Evolutionary conservation across 2,329 filamentous ascomycete genomes (phyloP).

Genomic region (Cytospora chrysosperma): DNA sequence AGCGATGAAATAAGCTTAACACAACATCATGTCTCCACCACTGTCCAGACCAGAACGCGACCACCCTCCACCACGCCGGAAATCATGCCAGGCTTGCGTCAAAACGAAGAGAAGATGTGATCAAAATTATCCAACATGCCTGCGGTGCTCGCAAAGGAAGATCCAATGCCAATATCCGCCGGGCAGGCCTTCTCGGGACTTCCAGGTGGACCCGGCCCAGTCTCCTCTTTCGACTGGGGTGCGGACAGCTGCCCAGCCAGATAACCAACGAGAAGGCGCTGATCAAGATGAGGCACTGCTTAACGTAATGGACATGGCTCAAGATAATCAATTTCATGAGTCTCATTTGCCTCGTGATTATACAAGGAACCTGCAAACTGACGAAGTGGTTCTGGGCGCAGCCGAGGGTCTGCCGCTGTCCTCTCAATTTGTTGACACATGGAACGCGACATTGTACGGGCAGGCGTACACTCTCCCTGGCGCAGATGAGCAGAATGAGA

Average conservation of each 20-base stretch:
- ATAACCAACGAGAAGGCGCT: not conserved
- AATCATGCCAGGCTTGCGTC: slow-evolving; percentile 57
- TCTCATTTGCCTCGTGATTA: not conserved
- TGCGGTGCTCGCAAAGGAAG: slow-evolving; percentile 49
- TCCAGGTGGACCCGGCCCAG: not conserved
- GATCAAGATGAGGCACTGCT: not conserved
- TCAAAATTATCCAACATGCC: slow-evolving; percentile 49
- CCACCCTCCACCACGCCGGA: slow-evolving; percentile 50
- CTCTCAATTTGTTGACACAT: not conserved
- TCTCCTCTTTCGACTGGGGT: not conserved
- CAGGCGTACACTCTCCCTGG: not conserved
- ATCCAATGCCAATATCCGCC: slow-evolving; percentile 50
- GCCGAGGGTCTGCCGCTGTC: not conserved
- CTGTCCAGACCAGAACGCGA: slow-evolving; percentile 35
- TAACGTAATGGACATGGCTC: not conserved
- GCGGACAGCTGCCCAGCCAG: not conserved
- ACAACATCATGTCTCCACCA: slow-evolving; percentile 23
- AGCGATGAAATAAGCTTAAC: slow-evolving; percentile 2
- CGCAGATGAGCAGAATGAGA: not conserved
- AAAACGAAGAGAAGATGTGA: slow-evolving; percentile 58
- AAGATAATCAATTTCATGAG: not conserved
- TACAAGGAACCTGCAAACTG: not conserved
- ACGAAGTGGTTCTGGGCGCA: not conserved
- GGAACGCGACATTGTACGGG: not conserved
- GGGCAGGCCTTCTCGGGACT: slow-evolving; percentile 8